Evolutionary conservation across 768 basidiomycete species (phyloP).

Genomic region (Tulasnella sp.): DNA sequence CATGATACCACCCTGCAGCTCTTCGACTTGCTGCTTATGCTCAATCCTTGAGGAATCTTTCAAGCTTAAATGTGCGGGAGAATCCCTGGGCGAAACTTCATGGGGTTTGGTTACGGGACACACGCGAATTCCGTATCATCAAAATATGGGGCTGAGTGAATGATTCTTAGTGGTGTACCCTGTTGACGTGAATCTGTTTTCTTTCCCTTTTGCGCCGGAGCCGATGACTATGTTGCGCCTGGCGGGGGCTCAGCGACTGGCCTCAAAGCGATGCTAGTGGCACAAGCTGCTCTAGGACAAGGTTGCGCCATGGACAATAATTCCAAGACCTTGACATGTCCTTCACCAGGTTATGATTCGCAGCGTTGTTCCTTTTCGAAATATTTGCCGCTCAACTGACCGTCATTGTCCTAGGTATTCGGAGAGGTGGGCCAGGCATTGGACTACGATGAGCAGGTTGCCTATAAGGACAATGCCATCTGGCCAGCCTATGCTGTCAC

Average conservation of each 20-base stretch:
- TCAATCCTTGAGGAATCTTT: background rate
- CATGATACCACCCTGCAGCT: background rate
- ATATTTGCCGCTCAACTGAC: background rate
- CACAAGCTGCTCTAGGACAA: too few relatives aligned
- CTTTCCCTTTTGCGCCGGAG: too few relatives aligned
- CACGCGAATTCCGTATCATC: slow-evolving; percentile 5
- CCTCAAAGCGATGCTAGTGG: too few relatives aligned
- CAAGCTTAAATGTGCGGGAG: background rate
- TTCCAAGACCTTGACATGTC: too few relatives aligned
- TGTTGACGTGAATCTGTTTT: too few relatives aligned
- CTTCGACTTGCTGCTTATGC: background rate
- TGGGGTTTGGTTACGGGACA: slow-evolving; percentile 1
- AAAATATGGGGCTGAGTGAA: too few relatives aligned
- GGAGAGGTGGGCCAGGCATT: background rate
- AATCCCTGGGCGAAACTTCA: background rate
- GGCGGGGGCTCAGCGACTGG: too few relatives aligned
- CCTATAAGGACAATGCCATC: background rate
- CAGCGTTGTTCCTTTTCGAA: too few relatives aligned
- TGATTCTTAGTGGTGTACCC: too few relatives aligned
- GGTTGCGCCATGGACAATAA: too few relatives aligned
- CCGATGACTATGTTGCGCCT: too few relatives aligned
- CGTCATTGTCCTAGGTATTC: background rate
- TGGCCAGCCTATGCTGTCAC: slow-evolving; percentile 3
- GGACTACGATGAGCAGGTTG: slow-evolving; percentile 8
- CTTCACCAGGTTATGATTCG: too few relatives aligned